Evolutionary conservation across 768 basidiomycete genomes (phyloP), one percentile per base, ranked within the genome.

Genomic region (Leccinum uliginosum): DNA sequence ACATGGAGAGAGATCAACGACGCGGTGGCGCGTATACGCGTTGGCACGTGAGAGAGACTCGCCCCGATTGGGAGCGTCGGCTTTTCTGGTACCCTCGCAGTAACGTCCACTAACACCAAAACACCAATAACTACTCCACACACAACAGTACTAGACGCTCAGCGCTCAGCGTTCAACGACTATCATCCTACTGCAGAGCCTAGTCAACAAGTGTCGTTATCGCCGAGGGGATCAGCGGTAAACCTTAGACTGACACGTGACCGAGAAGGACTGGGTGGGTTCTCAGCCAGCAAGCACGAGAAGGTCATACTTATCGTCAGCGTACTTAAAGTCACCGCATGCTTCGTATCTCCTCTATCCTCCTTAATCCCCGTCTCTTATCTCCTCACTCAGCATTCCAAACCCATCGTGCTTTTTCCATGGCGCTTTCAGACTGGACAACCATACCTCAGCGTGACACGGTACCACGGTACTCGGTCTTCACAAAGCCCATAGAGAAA

Each of bases 401-500:
- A 19, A 17, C 6, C 58, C 55, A 6, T 38, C 70, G 64, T 14
- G 14, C 6, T 46, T 52, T 73, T 43, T 32, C 61, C 34, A 73
- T 71, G 70, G 29, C 56, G 12, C 1, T 60, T 21, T 51, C 59
- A 54, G 62, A 69, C 19, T 72, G 71, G 71, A 26, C 12, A 7
- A n/a, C 4, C 10, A 19, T 65, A 8, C 59, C 65, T n/a, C 57
- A 43, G n/a, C 55, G 48, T 8, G 61, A 47, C 26, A 35, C 62
- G 1, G 61, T 69, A 24, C 83, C 82, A 3, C 71, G 77, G 0
- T 85, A 82, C 65, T 76, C 73, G 5, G 67, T 84, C 34, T 93
- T 82, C 76, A 75, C 71, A 15, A 81, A 77, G 54, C 71, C 80
- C 8, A 80, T 95, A 58, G 78, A 85, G 57, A 85, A 86, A 71